Conservation (phyloP, 164 flowering plant genomes). For the Liriodendron chinense region DNA sequence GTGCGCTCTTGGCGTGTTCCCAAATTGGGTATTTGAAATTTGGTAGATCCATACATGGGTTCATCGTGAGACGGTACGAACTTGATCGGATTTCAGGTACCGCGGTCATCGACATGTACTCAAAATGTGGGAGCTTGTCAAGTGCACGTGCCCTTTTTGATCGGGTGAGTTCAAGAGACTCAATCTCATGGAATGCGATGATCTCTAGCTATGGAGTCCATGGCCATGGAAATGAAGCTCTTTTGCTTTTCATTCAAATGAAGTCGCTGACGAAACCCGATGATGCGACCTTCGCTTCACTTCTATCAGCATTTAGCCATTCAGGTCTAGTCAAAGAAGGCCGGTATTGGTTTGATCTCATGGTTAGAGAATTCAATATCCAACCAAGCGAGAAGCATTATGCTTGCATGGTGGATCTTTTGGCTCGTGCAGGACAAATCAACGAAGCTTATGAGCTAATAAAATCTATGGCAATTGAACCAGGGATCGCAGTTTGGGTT, state of each 20-base stretch:
- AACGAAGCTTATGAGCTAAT: slow-evolving; percentile 24
- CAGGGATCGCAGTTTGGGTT: slow-evolving; percentile 26
- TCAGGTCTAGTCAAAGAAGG: slow-evolving; percentile 34
- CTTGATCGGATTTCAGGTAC: slow-evolving; percentile 23
- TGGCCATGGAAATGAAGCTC: slow-evolving; percentile 28
- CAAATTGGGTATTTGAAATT: slow-evolving; percentile 23
- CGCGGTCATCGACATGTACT: slow-evolving; percentile 34
- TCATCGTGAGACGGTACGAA: slow-evolving; percentile 18
- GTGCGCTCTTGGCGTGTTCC: slow-evolving; percentile 25
- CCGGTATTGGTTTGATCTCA: slow-evolving; percentile 23
- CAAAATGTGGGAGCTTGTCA: slow-evolving; percentile 29
- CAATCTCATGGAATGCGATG: slow-evolving; percentile 32
- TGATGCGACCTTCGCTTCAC: slow-evolving; percentile 31
- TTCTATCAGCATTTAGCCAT: slow-evolving; percentile 34
- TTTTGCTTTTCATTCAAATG: slow-evolving; percentile 25
- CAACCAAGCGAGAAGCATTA: slow-evolving; percentile 29
- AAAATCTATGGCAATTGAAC: slow-evolving; percentile 18
- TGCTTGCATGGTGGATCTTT: slow-evolving; percentile 31
- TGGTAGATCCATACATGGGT: slow-evolving; percentile 31
- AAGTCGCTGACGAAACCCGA: slow-evolving; percentile 17
- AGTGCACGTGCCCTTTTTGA: slow-evolving; percentile 25
- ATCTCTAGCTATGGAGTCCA: slow-evolving; percentile 31
- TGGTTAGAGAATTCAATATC: slow-evolving; percentile 21
- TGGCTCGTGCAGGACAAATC: slow-evolving; percentile 29
- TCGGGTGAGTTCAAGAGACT: slow-evolving; percentile 18